Conservation (phyloP, 1,139 yeast species). For the Pneumocystis jirovecii region DNA sequence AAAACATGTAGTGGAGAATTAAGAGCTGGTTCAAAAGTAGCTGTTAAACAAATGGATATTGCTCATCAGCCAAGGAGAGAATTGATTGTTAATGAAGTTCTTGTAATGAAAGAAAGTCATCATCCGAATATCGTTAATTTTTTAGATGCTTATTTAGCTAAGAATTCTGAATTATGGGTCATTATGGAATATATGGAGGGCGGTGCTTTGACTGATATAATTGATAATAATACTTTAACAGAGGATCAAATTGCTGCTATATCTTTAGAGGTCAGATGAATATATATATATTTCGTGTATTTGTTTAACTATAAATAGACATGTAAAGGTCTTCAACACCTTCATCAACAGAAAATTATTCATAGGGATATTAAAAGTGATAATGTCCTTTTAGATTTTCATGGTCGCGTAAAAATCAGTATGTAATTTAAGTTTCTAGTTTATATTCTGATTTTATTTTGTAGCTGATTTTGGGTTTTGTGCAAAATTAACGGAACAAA, state of each 20-base stretch:
- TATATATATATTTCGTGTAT: not conserved
- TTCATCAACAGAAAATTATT: slow-evolving; percentile 81
- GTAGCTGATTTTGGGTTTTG: slow-evolving; percentile 86
- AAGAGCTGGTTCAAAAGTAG: slow-evolving; percentile 28
- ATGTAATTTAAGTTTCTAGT: not conserved
- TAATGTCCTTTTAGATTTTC: slow-evolving; percentile 71
- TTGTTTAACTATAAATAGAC: slow-evolving; percentile 27
- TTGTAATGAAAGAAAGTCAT: slow-evolving; percentile 83
- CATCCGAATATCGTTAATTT: slow-evolving; percentile 88
- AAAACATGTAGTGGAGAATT: slow-evolving; percentile 26
- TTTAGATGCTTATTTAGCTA: slow-evolving; percentile 62
- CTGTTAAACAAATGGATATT: slow-evolving; percentile 88
- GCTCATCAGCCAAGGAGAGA: slow-evolving; percentile 93
- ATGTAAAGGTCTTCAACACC: slow-evolving; percentile 75
- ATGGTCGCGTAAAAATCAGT: slow-evolving; percentile 76
- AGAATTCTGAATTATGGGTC: slow-evolving; percentile 60
- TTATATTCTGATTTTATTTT: not conserved
- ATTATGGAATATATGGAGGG: slow-evolving; percentile 95
- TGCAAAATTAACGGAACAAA: slow-evolving; percentile 84
- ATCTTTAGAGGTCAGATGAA: slow-evolving; percentile 43
- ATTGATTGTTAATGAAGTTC: slow-evolving; percentile 77
- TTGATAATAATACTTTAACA: slow-evolving; percentile 59
- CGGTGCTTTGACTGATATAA: slow-evolving; percentile 77
- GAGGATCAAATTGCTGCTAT: slow-evolving; percentile 89
- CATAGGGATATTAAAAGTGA: slow-evolving; percentile 95